Evolutionary conservation across 257 asterid species (phyloP).

Genomic region (Ilex aquifolium): DNA sequence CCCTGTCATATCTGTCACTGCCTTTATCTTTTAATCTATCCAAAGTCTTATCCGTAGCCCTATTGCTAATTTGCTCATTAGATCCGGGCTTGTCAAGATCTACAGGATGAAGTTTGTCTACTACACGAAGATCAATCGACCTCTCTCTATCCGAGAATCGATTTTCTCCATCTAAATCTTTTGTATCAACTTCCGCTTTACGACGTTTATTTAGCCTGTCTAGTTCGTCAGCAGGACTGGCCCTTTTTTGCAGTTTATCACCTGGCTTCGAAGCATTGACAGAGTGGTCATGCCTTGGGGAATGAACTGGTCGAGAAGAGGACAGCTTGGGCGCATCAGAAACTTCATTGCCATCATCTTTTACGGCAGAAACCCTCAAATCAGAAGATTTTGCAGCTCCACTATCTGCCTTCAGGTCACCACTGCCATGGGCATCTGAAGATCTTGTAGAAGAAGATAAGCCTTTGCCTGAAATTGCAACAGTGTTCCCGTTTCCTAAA

Average conservation of each 20-base stretch:
- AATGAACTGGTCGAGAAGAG: conserved; percentile 56
- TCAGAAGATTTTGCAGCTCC: conserved; percentile 45
- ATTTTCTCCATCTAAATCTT: conserved; percentile 62
- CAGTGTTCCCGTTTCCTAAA: conserved; percentile 46
- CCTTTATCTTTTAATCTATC: conserved; percentile 83
- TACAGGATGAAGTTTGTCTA: conserved; percentile 44
- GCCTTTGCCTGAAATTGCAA: conserved; percentile 43
- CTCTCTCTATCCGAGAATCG: conserved; percentile 76
- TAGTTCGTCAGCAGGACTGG: conserved; percentile 78
- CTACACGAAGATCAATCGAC: conserved; percentile 41
- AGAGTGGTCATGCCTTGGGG: conserved; percentile 68
- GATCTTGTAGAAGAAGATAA: conserved; percentile 41
- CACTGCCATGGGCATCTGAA: conserved; percentile 38
- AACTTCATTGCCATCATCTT: conserved; percentile 59
- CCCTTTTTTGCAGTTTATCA: conserved; percentile 77
- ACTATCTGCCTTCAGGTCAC: conserved; percentile 51
- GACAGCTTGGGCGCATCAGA: conserved; percentile 49
- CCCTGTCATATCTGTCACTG: conserved; percentile 80
- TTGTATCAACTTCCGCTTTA: conserved; percentile 68
- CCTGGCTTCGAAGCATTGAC: conserved; percentile 37
- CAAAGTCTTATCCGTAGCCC: conserved; percentile 47
- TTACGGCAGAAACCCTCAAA: conserved; percentile 42
- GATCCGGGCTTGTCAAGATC: conserved; percentile 50
- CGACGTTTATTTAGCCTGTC: conserved; percentile 83
- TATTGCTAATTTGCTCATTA: conserved; percentile 52